These are phyloP conservation scores for Trichoderma polysporum DNA, from an alignment of 2,329 filamentous ascomycete genomes.

Conservation along the genomic window DNA sequence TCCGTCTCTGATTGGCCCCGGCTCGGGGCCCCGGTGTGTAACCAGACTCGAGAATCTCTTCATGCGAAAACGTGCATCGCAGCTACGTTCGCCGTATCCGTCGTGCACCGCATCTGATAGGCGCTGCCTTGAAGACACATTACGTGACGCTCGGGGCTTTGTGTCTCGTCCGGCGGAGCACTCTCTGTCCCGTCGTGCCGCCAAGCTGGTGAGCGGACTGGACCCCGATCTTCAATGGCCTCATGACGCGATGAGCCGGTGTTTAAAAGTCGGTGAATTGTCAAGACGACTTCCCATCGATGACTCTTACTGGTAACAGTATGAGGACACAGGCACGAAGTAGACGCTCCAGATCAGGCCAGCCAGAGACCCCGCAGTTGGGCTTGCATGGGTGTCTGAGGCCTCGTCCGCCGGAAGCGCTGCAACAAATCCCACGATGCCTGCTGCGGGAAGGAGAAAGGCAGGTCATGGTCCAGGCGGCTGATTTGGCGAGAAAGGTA, in stretches of 20 bases:
- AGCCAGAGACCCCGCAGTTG: conserved; percentile 22
- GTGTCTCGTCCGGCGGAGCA: conserved; percentile 5
- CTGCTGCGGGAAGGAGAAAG: neutral
- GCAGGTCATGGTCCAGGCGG: conserved; percentile 2
- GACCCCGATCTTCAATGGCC: conserved; percentile 12
- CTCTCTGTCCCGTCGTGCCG: conserved; percentile 15
- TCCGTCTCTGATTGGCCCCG: neutral
- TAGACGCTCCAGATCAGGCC: neutral
- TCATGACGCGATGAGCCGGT: conserved; percentile 13
- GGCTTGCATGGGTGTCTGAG: conserved; percentile 18
- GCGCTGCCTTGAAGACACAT: conserved; percentile 8
- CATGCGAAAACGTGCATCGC: neutral
- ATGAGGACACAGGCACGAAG: neutral
- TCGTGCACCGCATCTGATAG: conserved; percentile 21
- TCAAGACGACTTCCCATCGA: conserved; percentile 1
- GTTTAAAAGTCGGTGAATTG: conserved; percentile 22
- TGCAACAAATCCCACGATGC: conserved; percentile 13
- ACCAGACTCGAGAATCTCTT: neutral
- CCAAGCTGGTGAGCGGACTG: conserved; percentile 15
- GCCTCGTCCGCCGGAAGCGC: conserved; percentile 19
- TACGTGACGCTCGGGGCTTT: neutral
- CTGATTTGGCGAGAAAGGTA: neutral
- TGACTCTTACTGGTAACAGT: conserved; percentile 19
- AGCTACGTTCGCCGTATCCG: neutral
- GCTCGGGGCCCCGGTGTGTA: neutral